Percentiles rank a stretch among this genome's conserved stretches.
These are phyloP conservation scores for Elymus sibiricus DNA, from an alignment of 176 grass and related monocot genomes.

Conservation along the genomic window DNA sequence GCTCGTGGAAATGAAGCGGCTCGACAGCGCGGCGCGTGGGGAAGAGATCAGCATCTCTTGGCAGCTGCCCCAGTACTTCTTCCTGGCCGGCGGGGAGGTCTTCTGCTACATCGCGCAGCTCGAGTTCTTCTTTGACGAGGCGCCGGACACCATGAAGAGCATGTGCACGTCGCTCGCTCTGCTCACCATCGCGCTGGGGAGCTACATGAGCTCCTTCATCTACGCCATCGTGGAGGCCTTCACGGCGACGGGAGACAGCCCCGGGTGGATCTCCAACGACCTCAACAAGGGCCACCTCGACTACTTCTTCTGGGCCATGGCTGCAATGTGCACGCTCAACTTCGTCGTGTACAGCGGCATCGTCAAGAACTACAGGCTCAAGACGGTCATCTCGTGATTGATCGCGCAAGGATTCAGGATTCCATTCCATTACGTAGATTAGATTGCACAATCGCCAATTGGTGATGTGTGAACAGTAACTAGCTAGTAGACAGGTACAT, in stretches of 20 bases:
- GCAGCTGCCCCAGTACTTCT: constrained; percentile 71
- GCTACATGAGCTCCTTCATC: constrained; percentile 75
- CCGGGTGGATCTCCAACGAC: constrained; percentile 82
- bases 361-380: constrained; percentile 67
- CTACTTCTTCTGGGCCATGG: constrained; percentile 67
- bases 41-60: constrained; percentile 49
- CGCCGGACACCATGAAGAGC: constrained; percentile 87
- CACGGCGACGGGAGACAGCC: constrained; percentile 30
- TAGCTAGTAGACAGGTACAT: no score
- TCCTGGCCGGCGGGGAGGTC: constrained; percentile 58
- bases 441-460: neutral
- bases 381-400: constrained; percentile 43
- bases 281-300: constrained; percentile 77
- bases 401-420: neutral
- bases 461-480: neutral
- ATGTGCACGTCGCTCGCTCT: constrained; percentile 69
- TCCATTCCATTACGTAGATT: neutral
- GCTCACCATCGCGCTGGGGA: constrained; percentile 66
- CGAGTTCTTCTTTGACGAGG: constrained; percentile 85
- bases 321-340: constrained; percentile 61
- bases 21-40: constrained; percentile 26
- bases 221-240: constrained; percentile 46
- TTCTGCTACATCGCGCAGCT: constrained; percentile 69
- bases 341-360: constrained; percentile 51
- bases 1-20: constrained; percentile 51